phyloP scores from a whole-genome alignment of 176 grass and related monocot species.

The Elaeis guineensis region DNA sequence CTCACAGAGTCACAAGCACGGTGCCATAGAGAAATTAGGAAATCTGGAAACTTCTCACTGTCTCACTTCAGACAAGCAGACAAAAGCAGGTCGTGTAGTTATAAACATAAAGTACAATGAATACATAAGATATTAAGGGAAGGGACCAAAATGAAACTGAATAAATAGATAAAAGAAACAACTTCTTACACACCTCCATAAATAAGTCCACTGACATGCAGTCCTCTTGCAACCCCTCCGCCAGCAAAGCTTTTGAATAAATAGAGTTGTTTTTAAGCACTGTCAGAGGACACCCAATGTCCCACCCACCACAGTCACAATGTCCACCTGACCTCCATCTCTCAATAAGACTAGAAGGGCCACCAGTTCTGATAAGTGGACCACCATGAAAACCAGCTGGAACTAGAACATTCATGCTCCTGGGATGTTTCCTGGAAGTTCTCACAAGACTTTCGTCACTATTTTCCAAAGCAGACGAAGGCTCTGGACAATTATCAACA shows the following conservation, averaged over 20 bases:
- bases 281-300: conserved; percentile 67
- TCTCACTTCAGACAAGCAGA: too few species aligned
- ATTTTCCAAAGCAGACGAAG: not conserved
- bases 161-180: too few species aligned
- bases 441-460: not conserved
- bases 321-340: conserved; percentile 57
- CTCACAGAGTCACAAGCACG: too few species aligned
- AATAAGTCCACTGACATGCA: conserved; percentile 28
- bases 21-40: too few species aligned
- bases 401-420: conserved; percentile 35
- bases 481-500: not conserved
- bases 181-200: conserved; percentile 24
- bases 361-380: not conserved
- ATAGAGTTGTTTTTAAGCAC: conserved; percentile 28
- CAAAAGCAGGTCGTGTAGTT: too few species aligned
- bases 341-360: conserved; percentile 42
- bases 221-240: conserved; percentile 19
- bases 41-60: too few species aligned
- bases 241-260: not conserved
- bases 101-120: too few species aligned
- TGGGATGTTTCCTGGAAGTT: conserved; percentile 10
- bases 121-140: too few species aligned
- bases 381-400: conserved; percentile 70
- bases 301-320: conserved; percentile 88
- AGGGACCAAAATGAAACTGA: too few species aligned